Evolutionary conservation across 208 protist genomes (phyloP), one percentile per base, ranked within the genome.

Genomic region (Trypanosoma congolense): DNA sequence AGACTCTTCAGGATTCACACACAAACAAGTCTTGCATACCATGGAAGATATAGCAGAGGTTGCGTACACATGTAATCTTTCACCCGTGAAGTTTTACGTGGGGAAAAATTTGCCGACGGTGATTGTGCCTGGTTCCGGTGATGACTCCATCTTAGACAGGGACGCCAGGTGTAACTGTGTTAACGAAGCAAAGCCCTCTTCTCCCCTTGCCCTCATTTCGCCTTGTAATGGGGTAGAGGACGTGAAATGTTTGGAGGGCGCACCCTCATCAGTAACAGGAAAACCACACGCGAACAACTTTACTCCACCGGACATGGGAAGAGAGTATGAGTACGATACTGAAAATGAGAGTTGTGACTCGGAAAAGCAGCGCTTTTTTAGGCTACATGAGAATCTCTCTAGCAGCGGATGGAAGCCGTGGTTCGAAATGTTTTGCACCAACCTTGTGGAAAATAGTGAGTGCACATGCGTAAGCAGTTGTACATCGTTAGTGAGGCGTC

Each of bases 341-440:
- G 62, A 61, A n/a, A 35, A 53, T 16, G 47, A 31, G 5, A 19
- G 25, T 3, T 8, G 33, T 38, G 65, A 63, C 25, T 62, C 47
- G 14, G 58, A 54, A 25, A 56, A 59, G 4, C 57, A 70, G 35
- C 49, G 49, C 24, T 73, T 70, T 33, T 83, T 88, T 49, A 46
- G 64, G 43, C 64, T 61, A 29, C 80, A 87, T 57, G 64, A 65
- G 19, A 62, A 58, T 46, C 66, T 87, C 25, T 58, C 48, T 14
- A 28, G 41, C 4, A 59, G 53, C 38, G 75, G 67, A 52, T 92
- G 85, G 85, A 66, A 64, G 18, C 60, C 51, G 31, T 92, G 85
- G 85, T 86, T 83, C 65, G 77, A 86, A 54, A 70, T 70, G 30
- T 83, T 89, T 45, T 77, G 69, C 36, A 44, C 81, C 0, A 58